These are phyloP conservation scores for Fusarium coffeatum DNA, from an alignment of 2,329 filamentous ascomycete genomes.

Conservation along the genomic window DNA sequence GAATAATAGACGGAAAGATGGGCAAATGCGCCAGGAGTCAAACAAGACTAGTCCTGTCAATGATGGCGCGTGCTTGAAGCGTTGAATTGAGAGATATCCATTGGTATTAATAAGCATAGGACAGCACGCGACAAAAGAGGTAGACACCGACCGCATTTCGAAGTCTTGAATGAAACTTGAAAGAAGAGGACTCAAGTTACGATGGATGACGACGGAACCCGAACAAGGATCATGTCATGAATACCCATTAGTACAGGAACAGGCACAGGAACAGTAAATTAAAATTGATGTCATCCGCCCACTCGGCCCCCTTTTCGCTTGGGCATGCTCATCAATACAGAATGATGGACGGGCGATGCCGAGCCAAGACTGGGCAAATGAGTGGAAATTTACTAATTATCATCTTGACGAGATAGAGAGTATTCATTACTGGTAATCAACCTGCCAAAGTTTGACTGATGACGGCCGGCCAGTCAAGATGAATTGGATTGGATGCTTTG, in stretches of 20 bases:
- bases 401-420: slow-evolving; percentile 11
- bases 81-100: neutral
- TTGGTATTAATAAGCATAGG: neutral
- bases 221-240: slow-evolving; percentile 4
- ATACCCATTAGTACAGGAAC: slow-evolving; percentile 11
- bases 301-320: slow-evolving; percentile 39
- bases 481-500: neutral
- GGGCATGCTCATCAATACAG: slow-evolving; percentile 23
- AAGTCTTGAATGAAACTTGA: neutral
- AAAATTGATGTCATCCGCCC: slow-evolving; percentile 47
- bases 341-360: slow-evolving; percentile 42
- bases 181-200: neutral
- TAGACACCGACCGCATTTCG: neutral
- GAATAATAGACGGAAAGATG: neutral
- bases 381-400: slow-evolving; percentile 32
- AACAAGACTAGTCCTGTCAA: neutral
- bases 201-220: neutral
- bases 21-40: slow-evolving; percentile 1
- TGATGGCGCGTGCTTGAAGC: neutral
- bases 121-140: slow-evolving; percentile 3
- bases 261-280: slow-evolving; percentile 34
- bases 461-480: neutral
- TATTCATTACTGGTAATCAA: neutral
- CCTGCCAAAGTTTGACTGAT: slow-evolving; percentile 2
- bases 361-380: slow-evolving; percentile 37